Percentiles rank a stretch among this genome's conserved stretches.
These are phyloP conservation scores for Thelonectria rubi DNA, from an alignment of 2,329 filamentous ascomycete genomes.

Conservation along the genomic window DNA sequence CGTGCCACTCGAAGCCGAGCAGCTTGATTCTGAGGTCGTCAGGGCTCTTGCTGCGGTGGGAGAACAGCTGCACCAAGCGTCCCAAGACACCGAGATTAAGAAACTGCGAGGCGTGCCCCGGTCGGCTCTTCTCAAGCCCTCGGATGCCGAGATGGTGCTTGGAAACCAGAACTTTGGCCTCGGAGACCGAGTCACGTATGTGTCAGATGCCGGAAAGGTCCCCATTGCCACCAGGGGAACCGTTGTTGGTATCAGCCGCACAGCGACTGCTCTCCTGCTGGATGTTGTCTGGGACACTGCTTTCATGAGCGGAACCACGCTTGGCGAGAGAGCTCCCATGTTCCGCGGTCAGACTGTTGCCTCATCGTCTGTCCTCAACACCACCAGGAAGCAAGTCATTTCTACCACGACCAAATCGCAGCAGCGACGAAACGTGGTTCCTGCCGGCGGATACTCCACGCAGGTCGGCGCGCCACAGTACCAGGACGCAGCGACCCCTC, in stretches of 20 bases:
- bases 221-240: slow-evolving; percentile 92
- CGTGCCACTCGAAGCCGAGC: slow-evolving; percentile 95
- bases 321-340: slow-evolving; percentile 87
- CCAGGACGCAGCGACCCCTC: slow-evolving; percentile 64
- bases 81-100: slow-evolving; percentile 66
- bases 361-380: slow-evolving; percentile 86
- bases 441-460: slow-evolving; percentile 59
- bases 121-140: slow-evolving; percentile 88
- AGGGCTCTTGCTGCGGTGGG: slow-evolving; percentile 80
- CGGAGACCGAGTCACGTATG: slow-evolving; percentile 92
- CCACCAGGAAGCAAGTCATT: slow-evolving; percentile 83
- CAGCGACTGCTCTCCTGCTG: slow-evolving; percentile 80
- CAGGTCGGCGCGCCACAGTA: slow-evolving; percentile 70
- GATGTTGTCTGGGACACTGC: slow-evolving; percentile 94
- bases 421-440: slow-evolving; percentile 62
- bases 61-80: slow-evolving; percentile 66
- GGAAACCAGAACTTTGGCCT: slow-evolving; percentile 84
- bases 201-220: slow-evolving; percentile 91
- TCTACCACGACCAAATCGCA: slow-evolving; percentile 64
- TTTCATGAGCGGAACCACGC: slow-evolving; percentile 96
- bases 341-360: slow-evolving; percentile 96
- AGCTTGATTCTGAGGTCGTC: slow-evolving; percentile 91
- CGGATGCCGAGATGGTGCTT: slow-evolving; percentile 92
- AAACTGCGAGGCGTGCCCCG: slow-evolving; percentile 84
- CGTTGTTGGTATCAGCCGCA: slow-evolving; percentile 93